Evolutionary conservation across 192 early-diverging fungal genomes (phyloP), one percentile per base, ranked within the genome.

Genomic region (Coemansia sp.): DNA sequence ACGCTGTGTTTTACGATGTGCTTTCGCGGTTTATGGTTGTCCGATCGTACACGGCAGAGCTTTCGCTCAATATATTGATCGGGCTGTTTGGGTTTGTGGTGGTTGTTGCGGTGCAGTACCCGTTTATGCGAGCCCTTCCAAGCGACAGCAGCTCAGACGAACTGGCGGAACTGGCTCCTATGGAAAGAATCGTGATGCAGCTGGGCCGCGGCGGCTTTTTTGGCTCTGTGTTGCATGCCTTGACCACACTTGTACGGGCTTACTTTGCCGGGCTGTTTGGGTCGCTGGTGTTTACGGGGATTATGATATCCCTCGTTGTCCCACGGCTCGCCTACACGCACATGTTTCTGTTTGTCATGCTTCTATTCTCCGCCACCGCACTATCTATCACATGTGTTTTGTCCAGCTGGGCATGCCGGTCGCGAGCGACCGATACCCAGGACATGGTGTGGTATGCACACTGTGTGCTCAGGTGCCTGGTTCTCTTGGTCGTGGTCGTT

Each of bases 281-380:
- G 6, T 52, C 75, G 49, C 58, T 78, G 5, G 23, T 67, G 19
- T 56, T 67, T n/a, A 67, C 68, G 1, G 75, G 75, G 11, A 27
- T 61, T 3, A 31, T 78, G 30, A 28, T 78, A 11, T 47, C 16
- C n/a, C 43, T 71, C 27, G 69, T 65, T 12, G 55, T 32, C 16
- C 75, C 75, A n/a, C 75, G 69, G 38, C 65, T 78, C 38, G 75
- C 65, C 11, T 78, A 78, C 60, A 68, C 75, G 23, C 75, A 78
- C 19, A 6, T 62, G 19, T 9, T 54, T 16, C 58, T 78, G 42
- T 51, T 60, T 31, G 12, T 49, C 4, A n/a, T 78, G 58, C 69
- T 78, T 46, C 30, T 70, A 11, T 64, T 78, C 23, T 33, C 75
- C 0, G 64, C 75, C 0, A 54, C 75, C 14, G 55, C 58, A 21